Conservation (phyloP, 73 alveolate species). For the Strombidium stylifer region DNA sequence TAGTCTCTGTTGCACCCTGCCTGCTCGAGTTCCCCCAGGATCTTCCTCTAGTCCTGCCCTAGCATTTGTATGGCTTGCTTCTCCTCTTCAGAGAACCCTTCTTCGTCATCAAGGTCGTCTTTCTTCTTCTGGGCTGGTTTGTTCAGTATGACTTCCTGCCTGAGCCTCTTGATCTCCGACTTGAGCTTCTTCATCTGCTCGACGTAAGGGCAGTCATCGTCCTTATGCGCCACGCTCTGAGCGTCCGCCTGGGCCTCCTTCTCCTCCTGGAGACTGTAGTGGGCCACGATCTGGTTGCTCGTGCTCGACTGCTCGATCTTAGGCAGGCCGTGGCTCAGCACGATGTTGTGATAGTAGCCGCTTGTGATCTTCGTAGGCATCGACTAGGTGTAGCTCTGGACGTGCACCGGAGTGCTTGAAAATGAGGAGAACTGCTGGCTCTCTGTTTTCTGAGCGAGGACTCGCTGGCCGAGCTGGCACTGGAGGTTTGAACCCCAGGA, state of each 20-base stretch:
- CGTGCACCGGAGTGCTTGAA: conserved; percentile 39
- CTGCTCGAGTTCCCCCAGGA: conserved; percentile 18
- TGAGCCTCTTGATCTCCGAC: conserved; percentile 49
- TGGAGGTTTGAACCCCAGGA: conserved; percentile 78
- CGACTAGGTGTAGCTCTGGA: conserved; percentile 52
- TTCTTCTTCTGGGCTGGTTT: conserved; percentile 1
- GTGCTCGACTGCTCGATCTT: conserved; percentile 16
- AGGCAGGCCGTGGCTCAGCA: conserved; percentile 53
- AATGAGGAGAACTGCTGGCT: conserved; percentile 32
- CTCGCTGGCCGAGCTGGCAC: conserved; percentile 65
- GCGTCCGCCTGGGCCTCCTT: neutral
- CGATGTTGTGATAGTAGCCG: conserved; percentile 74
- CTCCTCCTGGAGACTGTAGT: neutral
- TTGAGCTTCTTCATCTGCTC: conserved; percentile 52
- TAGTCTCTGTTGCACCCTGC: conserved; percentile 14
- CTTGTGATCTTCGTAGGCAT: conserved; percentile 63
- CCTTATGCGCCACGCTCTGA: too few relatives aligned
- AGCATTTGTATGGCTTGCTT: conserved; percentile 49
- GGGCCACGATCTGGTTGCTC: neutral
- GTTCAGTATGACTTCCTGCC: conserved; percentile 36
- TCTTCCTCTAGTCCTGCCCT: conserved; percentile 12
- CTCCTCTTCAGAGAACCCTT: conserved; percentile 58
- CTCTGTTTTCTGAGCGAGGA: conserved; percentile 17
- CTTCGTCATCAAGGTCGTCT: conserved; percentile 20
- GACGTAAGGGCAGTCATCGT: conserved; percentile 35